Evolutionary conservation across 2,329 filamentous ascomycete species (phyloP), one percentile per base, ranked within the genome.

Genomic region (Colletotrichum karsti): DNA sequence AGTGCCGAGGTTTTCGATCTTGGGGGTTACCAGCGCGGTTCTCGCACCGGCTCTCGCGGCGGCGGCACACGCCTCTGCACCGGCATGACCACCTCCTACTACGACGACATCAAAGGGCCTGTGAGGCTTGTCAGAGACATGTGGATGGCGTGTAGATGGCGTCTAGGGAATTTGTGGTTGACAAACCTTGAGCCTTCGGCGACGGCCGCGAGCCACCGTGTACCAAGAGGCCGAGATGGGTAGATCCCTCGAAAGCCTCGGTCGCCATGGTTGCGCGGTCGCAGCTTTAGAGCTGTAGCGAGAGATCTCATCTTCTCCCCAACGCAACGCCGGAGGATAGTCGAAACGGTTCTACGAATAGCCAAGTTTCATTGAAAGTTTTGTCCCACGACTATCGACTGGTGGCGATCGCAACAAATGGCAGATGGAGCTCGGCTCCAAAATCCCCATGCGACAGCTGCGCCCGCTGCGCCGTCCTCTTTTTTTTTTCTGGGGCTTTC

Each of bases 61-160:
- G 2, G 95, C 96, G 10, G 96, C 92, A 72, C 93, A 95, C 67
- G 96, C 96, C 84, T 99, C 96, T 59, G 94, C 93, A 54, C 96
- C 96, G 63, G 96, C 96, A 84, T 99, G 96, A 28, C 96, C 96
- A 69, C 96, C 96, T 61, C 96, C 96, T 70, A 99, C 94, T 2
- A 99, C 95, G 37, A 99, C 87, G 55, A 99, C 96, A 87, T 99
- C 95, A 77, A 93, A 97, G 1, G 89, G 86, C 66, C 91, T 93
- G 69, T 33, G 15, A 41, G 22, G 22, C 7, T 7, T 5, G 18
- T 65, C 7, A 65, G 46, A 20, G 22, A 37, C 18, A 35, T 44
- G 18, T 20, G 24, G 12, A 15, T 28, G 28, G 10, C 6, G 54
- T 55, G 51, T 64, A 63, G 67, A 44, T 62, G 62, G 69, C 59